A percentile compares a stretch with the other conserved stretches of the same genome.
Conservation (phyloP, 371 early-diverging fungal species). For the Apophysomyces trapeziformis region DNA sequence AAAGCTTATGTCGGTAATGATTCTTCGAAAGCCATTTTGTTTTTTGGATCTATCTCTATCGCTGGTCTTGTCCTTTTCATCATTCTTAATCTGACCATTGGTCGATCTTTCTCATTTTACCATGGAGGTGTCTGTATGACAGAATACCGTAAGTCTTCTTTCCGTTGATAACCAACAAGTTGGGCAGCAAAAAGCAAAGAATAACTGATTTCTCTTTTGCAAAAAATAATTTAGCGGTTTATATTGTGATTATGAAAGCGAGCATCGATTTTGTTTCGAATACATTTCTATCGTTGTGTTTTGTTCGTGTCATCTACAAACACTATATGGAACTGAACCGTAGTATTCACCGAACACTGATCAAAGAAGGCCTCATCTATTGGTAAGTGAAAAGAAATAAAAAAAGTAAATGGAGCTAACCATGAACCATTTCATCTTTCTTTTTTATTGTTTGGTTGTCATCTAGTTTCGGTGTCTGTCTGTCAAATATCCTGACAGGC, state of each 20-base stretch:
- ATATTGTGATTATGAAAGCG: constrained; percentile 43
- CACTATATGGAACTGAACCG: constrained; percentile 44
- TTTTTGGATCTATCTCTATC: constrained; percentile 37
- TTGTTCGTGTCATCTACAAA: constrained; percentile 47
- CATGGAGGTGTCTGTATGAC: constrained; percentile 33
- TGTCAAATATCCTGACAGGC: constrained; percentile 52
- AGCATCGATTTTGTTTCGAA: constrained; percentile 46
- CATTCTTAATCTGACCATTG: constrained; percentile 37
- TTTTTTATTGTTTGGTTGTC: not conserved
- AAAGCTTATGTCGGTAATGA: constrained; percentile 52
- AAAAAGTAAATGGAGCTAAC: not conserved
- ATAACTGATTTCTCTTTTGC: not conserved
- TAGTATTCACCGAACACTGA: constrained; percentile 42
- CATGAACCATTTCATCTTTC: not conserved
- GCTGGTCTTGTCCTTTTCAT: constrained; percentile 38
- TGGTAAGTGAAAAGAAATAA: constrained; percentile 27
- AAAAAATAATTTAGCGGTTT: constrained; percentile 22
- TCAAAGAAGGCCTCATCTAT: constrained; percentile 47
- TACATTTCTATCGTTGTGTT: constrained; percentile 43
- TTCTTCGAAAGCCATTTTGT: constrained; percentile 37
- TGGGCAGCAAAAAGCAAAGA: not conserved
- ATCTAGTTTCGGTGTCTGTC: constrained; percentile 48
- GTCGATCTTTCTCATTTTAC: constrained; percentile 27
- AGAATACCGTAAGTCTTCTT: constrained; percentile 36
- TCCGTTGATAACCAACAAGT: not conserved